These are phyloP conservation scores for Metarhizium sp. DNA, from an alignment of 2,329 filamentous ascomycete species.

Conservation along the genomic window DNA sequence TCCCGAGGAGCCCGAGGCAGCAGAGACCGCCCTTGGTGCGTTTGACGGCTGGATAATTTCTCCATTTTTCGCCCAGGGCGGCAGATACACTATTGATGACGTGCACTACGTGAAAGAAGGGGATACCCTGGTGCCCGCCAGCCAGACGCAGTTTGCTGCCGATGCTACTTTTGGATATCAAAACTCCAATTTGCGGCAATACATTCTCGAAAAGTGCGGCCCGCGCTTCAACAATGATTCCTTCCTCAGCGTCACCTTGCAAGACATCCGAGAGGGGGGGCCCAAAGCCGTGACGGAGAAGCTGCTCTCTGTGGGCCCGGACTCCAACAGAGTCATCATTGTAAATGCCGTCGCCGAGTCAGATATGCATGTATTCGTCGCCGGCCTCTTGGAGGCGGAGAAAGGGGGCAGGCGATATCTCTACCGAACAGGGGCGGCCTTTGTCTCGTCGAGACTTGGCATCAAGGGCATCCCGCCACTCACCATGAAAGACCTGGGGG, in stretches of 20 bases:
- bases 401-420: constrained; percentile 23
- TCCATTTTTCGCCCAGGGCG: constrained; percentile 49
- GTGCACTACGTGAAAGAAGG: constrained; percentile 49
- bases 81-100: constrained; percentile 43
- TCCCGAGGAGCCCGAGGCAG: constrained; percentile 42
- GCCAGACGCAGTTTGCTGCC: constrained; percentile 43
- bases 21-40: constrained; percentile 35
- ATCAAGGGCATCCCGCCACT: constrained; percentile 40
- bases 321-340: constrained; percentile 32
- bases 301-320: constrained; percentile 21
- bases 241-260: constrained; percentile 18
- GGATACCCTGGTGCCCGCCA: constrained; percentile 29
- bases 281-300: constrained; percentile 14
- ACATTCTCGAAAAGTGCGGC: constrained; percentile 41
- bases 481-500: constrained; percentile 30
- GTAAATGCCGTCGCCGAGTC: constrained; percentile 44
- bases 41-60: constrained; percentile 43
- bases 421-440: constrained; percentile 29
- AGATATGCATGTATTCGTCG: constrained; percentile 46
- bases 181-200: constrained; percentile 36
- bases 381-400: constrained; percentile 32
- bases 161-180: constrained; percentile 49
- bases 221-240: constrained; percentile 13
- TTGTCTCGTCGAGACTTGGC: constrained; percentile 37
- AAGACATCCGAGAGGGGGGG: constrained; percentile 22